Percentiles rank a stretch among this genome's conserved stretches.
These are phyloP conservation scores for Colletotrichum aenigma DNA, from an alignment of 2,329 filamentous ascomycete genomes.

Conservation along the genomic window DNA sequence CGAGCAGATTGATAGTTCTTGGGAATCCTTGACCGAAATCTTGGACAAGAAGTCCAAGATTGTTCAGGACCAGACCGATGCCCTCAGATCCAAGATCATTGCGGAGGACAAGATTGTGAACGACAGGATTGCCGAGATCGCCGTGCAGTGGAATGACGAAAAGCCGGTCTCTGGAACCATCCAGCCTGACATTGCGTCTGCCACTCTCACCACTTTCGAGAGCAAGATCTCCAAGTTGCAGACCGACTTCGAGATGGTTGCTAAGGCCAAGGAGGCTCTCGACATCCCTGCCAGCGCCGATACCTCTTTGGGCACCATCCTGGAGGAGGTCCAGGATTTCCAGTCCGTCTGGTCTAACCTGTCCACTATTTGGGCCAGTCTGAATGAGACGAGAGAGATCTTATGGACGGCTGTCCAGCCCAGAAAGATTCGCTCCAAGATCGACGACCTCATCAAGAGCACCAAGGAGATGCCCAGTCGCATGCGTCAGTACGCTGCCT, in stretches of 20 bases:
- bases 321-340: conserved; percentile 98
- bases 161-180: conserved; percentile 97
- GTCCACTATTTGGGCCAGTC: conserved; percentile 93
- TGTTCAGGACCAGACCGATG: conserved; percentile 95
- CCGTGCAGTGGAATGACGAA: conserved; percentile 89
- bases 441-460: conserved; percentile 94
- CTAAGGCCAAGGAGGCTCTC: conserved; percentile 94
- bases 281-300: conserved; percentile 83
- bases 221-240: conserved; percentile 83
- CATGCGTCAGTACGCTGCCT: conserved; percentile 99
- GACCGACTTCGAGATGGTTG: conserved; percentile 89
- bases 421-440: conserved; percentile 85
- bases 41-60: conserved; percentile 92
- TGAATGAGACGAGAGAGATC: conserved; percentile 91
- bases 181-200: conserved; percentile 85
- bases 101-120: conserved; percentile 92
- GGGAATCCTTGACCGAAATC: conserved; percentile 91
- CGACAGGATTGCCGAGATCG: conserved; percentile 86
- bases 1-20: conserved; percentile 95
- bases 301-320: conserved; percentile 79
- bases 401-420: conserved; percentile 97
- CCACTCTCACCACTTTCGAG: conserved; percentile 83
- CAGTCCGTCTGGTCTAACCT: conserved; percentile 97
- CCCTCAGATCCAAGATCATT: conserved; percentile 89
- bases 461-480: conserved; percentile 99